Conservation (phyloP, 106 monocot genomes). For the Acorus gramineus region DNA sequence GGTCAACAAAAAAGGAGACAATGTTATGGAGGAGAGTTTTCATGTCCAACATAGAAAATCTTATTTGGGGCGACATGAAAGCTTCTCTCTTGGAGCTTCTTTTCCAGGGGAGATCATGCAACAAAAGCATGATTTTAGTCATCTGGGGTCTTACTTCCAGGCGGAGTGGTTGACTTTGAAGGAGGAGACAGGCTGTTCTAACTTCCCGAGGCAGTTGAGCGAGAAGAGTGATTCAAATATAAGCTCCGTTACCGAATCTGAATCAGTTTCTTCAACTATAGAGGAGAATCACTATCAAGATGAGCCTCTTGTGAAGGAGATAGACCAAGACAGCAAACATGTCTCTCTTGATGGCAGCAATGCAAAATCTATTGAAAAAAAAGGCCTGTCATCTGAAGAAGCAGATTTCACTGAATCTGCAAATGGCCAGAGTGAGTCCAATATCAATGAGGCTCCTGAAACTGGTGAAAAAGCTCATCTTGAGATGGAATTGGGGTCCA, state of each 20-base stretch:
- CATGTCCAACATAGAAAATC: conserved; percentile 18
- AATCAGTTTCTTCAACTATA: conserved; percentile 18
- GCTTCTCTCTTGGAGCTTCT: conserved; percentile 26
- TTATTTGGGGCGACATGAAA: conserved; percentile 38
- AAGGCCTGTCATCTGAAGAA: conserved; percentile 19
- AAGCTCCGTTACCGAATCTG: conserved; percentile 25
- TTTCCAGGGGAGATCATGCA: conserved; percentile 25
- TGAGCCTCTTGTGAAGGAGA: conserved; percentile 13
- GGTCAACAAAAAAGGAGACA: conserved; percentile 5
- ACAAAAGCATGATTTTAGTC: conserved; percentile 8
- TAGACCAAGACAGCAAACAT: conserved; percentile 4
- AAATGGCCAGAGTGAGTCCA: too few relatives aligned
- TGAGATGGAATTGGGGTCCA: too few relatives aligned
- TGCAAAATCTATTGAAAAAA: conserved; percentile 9
- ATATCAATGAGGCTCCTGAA: too few relatives aligned
- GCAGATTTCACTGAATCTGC: not conserved
- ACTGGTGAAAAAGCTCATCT: too few relatives aligned
- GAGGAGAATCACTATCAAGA: conserved; percentile 18
- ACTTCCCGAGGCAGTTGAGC: conserved; percentile 17
- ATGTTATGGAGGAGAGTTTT: conserved; percentile 2
- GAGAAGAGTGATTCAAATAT: conserved; percentile 31
- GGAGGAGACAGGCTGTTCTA: conserved; percentile 7
- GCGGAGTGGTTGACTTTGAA: conserved; percentile 21
- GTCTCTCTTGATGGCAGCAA: not conserved
- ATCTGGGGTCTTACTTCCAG: conserved; percentile 36